These are phyloP conservation scores for Prunus fruticosa DNA, from an alignment of 306 rosid species.

Conservation along the genomic window DNA sequence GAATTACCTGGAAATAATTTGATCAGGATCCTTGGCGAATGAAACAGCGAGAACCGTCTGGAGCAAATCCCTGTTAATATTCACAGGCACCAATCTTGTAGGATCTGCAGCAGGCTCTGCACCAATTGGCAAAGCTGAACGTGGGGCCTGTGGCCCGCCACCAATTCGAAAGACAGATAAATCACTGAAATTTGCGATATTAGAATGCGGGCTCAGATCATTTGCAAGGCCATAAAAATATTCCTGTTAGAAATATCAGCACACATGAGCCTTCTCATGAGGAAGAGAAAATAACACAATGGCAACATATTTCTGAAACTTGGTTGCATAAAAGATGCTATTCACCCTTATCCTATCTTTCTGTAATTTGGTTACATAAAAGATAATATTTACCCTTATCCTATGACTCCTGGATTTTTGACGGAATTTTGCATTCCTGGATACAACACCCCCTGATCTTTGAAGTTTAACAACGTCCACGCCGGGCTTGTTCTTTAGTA, in stretches of 20 bases:
- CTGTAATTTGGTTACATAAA: not conserved
- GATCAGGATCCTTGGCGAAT: constrained; percentile 86
- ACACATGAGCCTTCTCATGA: constrained; percentile 12
- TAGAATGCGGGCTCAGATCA: constrained; percentile 94
- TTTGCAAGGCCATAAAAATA: constrained; percentile 86
- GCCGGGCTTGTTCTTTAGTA: constrained; percentile 65
- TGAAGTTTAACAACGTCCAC: constrained; percentile 97
- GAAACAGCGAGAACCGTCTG: constrained; percentile 83
- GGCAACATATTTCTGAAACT: constrained; percentile 1
- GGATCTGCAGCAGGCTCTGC: constrained; percentile 98
- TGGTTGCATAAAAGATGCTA: not conserved
- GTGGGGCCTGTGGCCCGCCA: constrained; percentile 98
- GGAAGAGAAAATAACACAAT: not conserved
- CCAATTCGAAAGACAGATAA: constrained; percentile 81
- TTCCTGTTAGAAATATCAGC: constrained; percentile 55
- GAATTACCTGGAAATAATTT: constrained; percentile 83
- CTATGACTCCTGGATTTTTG: constrained; percentile 73
- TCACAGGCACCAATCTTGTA: constrained; percentile 76
- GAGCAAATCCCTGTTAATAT: constrained; percentile 75
- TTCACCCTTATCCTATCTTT: constrained; percentile 68
- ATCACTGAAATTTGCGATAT: constrained; percentile 72
- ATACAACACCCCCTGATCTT: constrained; percentile 95
- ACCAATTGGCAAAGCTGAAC: constrained; percentile 95
- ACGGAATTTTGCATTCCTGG: constrained; percentile 72
- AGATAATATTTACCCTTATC: constrained; percentile 60